Evolutionary conservation across 164 flowering plant species (phyloP).

Genomic region (Litsea cubeba): DNA sequence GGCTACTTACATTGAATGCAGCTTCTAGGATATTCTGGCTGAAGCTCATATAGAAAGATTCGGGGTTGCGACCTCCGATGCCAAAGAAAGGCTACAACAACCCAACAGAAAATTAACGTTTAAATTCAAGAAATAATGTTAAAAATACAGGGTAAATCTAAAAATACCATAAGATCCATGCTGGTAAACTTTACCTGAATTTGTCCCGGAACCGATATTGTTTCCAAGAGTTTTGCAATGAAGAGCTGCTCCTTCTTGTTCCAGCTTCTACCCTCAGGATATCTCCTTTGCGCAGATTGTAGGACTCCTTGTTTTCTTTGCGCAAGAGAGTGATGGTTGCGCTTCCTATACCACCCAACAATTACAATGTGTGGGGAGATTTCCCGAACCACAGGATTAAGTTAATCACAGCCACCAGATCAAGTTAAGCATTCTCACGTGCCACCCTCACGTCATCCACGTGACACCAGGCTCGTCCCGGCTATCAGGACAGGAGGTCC

Average conservation of each 20-base stretch:
- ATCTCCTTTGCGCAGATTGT: slow-evolving; percentile 19
- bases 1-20: slow-evolving; percentile 44
- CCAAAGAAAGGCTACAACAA: slow-evolving; percentile 37
- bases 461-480: too few species aligned
- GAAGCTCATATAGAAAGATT: slow-evolving; percentile 50
- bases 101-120: neutral
- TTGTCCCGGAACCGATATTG: slow-evolving; percentile 14
- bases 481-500: too few species aligned
- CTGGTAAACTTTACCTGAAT: slow-evolving; percentile 7
- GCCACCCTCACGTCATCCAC: too few species aligned
- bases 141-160: neutral
- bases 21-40: slow-evolving; percentile 55
- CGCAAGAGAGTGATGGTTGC: slow-evolving; percentile 10
- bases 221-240: slow-evolving; percentile 8
- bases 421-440: too few species aligned
- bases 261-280: slow-evolving; percentile 18
- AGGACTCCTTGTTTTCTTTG: slow-evolving; percentile 11
- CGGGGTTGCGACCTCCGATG: slow-evolving; percentile 50
- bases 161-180: too few species aligned
- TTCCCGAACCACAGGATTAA: too few species aligned
- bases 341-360: slow-evolving; percentile 9
- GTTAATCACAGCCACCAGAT: too few species aligned
- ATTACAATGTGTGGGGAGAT: too few species aligned
- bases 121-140: neutral
- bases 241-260: slow-evolving; percentile 14